Evolutionary conservation across 2,329 filamentous ascomycete genomes (phyloP).

Genomic region (Fonsecaea pedrosoi): DNA sequence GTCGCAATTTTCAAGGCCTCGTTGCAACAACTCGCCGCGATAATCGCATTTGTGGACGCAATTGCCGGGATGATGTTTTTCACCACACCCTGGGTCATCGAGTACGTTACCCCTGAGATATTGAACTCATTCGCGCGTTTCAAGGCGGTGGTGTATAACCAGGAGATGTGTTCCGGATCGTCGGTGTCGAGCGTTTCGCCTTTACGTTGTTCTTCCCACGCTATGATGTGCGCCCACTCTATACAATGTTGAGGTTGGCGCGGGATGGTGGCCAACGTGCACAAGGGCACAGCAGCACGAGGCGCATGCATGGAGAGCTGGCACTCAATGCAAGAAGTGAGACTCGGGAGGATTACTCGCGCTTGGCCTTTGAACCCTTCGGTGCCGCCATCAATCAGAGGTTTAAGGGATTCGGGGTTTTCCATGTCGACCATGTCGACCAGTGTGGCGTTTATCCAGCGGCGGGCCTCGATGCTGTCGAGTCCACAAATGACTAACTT

Average conservation of each 20-base stretch:
- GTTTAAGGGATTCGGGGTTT: slow-evolving; percentile 84
- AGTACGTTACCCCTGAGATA: slow-evolving; percentile 91
- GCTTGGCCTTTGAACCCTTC: slow-evolving; percentile 99
- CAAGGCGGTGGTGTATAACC: slow-evolving; percentile 88
- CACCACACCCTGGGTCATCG: slow-evolving; percentile 93
- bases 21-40: slow-evolving; percentile 94
- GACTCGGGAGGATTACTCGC: slow-evolving; percentile 85
- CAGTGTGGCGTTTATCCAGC: slow-evolving; percentile 96
- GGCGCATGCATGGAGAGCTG: slow-evolving; percentile 98
- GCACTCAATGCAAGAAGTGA: slow-evolving; percentile 97
- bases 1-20: slow-evolving; percentile 96
- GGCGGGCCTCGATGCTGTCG: slow-evolving; percentile 95
- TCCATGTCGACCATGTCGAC: slow-evolving; percentile 87
- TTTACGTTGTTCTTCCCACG: slow-evolving; percentile 86
- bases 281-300: slow-evolving; percentile 93
- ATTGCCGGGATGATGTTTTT: slow-evolving; percentile 99
- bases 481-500: slow-evolving; percentile 91
- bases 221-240: slow-evolving; percentile 98
- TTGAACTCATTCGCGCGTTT: slow-evolving; percentile 83
- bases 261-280: slow-evolving; percentile 93
- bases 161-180: slow-evolving; percentile 95
- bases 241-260: slow-evolving; percentile 97
- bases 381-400: slow-evolving; percentile 93
- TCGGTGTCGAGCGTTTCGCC: slow-evolving; percentile 91
- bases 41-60: slow-evolving; percentile 95